Conservation (phyloP, 2,329 filamentous ascomycete genomes). For the Epichloe glyceriae region DNA sequence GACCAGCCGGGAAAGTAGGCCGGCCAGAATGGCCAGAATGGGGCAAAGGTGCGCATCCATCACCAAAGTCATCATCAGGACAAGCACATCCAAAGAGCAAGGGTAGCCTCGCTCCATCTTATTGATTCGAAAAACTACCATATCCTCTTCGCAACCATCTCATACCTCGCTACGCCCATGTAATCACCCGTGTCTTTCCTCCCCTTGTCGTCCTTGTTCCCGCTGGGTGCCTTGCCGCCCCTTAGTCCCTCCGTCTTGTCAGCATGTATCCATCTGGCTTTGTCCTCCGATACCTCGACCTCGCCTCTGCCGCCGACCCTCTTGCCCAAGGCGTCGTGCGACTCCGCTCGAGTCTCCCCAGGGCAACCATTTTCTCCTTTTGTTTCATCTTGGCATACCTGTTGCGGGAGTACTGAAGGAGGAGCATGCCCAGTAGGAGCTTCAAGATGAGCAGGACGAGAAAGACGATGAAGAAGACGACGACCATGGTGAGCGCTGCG, state of each 20-base stretch:
- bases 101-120: no score
- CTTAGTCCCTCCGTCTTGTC: constrained; percentile 65
- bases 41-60: no score
- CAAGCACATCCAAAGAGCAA: no score
- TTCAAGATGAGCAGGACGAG: constrained; percentile 75
- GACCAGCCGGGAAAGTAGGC: no score
- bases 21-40: no score
- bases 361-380: constrained; percentile 41
- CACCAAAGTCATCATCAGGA: no score
- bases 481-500: constrained; percentile 65
- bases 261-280: constrained; percentile 71
- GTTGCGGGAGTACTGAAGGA: constrained; percentile 66
- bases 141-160: constrained; percentile 93
- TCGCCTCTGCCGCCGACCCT: constrained; percentile 71
- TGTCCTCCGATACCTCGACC: constrained; percentile 81
- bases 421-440: constrained; percentile 74
- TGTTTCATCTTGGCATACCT: constrained; percentile 73
- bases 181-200: constrained; percentile 35
- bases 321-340: constrained; percentile 57
- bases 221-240: constrained; percentile 38
- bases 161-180: constrained; percentile 67
- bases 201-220: constrained; percentile 35
- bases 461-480: constrained; percentile 76
- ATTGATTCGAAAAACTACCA: constrained; percentile 45
- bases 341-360: constrained; percentile 36